Evolutionary conservation across 2,329 filamentous ascomycete genomes (phyloP).

Genomic region (Fusarium sp.): DNA sequence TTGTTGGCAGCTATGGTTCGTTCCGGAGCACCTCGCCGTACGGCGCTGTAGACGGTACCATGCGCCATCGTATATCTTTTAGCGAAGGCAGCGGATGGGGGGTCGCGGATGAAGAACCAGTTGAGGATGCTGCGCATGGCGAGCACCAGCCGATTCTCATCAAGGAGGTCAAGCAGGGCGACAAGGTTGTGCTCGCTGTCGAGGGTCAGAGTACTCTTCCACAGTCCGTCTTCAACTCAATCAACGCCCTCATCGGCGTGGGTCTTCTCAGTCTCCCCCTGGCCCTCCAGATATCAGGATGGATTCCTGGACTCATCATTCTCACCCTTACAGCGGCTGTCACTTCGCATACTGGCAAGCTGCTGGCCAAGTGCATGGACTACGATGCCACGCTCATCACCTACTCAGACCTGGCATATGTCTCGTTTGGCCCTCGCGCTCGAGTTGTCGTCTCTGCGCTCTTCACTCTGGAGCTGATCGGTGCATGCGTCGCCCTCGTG

Average conservation of each 20-base stretch:
- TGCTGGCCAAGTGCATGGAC: constrained; percentile 90
- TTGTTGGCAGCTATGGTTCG: constrained; percentile 78
- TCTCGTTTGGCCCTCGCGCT: constrained; percentile 87
- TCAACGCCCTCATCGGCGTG: constrained; percentile 91
- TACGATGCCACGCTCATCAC: constrained; percentile 88
- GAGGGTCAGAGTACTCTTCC: constrained; percentile 95
- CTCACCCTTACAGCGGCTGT: constrained; percentile 78
- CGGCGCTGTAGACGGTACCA: constrained; percentile 59
- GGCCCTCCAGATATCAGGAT: constrained; percentile 87
- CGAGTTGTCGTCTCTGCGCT: constrained; percentile 85
- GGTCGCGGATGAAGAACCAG: constrained; percentile 51
- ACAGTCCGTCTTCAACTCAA: constrained; percentile 96
- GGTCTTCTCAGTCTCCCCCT: constrained; percentile 90
- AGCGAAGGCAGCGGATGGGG: constrained; percentile 48
- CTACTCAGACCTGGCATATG: constrained; percentile 92
- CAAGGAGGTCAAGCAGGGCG: constrained; percentile 89
- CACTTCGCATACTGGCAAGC: constrained; percentile 86
- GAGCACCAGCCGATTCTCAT: constrained; percentile 83
- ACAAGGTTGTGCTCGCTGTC: constrained; percentile 84
- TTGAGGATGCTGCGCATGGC: constrained; percentile 57
- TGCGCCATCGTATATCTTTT: constrained; percentile 60
- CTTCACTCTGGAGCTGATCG: constrained; percentile 88
- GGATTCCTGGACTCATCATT: constrained; percentile 84
- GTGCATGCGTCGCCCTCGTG: constrained; percentile 88
- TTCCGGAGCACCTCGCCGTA: constrained; percentile 59